phyloP scores from a whole-genome alignment of 2,329 filamentous ascomycete species.

The Cladosporium halotolerans region DNA sequence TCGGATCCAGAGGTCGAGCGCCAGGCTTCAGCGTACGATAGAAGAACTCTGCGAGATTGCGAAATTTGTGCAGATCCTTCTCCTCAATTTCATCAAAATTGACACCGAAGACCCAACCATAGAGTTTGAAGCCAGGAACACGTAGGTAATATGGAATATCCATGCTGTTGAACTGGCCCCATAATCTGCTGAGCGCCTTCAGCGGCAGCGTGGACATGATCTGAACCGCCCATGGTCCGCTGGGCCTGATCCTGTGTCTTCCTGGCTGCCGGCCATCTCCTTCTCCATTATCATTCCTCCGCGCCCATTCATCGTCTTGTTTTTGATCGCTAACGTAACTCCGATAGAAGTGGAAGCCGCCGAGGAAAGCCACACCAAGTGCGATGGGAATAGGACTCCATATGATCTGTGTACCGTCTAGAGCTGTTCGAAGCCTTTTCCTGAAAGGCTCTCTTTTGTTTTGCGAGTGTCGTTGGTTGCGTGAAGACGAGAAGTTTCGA shows the following conservation, averaged over 20 bases:
- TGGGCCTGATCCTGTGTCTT: slow-evolving; percentile 63
- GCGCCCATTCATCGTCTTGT: slow-evolving; percentile 41
- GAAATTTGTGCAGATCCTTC: slow-evolving; percentile 79
- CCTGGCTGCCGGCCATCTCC: slow-evolving; percentile 44
- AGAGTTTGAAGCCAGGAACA: slow-evolving; percentile 84
- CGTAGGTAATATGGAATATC: slow-evolving; percentile 82
- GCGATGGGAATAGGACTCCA: slow-evolving; percentile 90
- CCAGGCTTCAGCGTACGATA: slow-evolving; percentile 92
- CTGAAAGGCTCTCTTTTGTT: slow-evolving; percentile 1
- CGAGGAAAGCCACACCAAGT: slow-evolving; percentile 77
- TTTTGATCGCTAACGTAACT: slow-evolving; percentile 50
- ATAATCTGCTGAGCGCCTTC: slow-evolving; percentile 81
- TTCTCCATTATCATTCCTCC: slow-evolving; percentile 24
- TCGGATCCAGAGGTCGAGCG: slow-evolving; percentile 73
- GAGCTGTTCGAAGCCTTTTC: slow-evolving; percentile 2
- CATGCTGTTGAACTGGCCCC: slow-evolving; percentile 88
- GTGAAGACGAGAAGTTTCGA: background rate
- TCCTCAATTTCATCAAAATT: slow-evolving; percentile 80
- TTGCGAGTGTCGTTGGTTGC: slow-evolving; percentile 1
- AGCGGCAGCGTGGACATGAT: slow-evolving; percentile 89
- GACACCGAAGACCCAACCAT: slow-evolving; percentile 87
- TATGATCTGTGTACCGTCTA: slow-evolving; percentile 17
- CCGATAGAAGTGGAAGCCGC: slow-evolving; percentile 77
- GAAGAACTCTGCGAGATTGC: slow-evolving; percentile 94
- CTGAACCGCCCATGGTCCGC: slow-evolving; percentile 87